A percentile compares a stretch with the other conserved stretches of the same genome.
Conservation (phyloP, 2,329 filamentous ascomycete genomes). For the Berkeleyomyces basicola region DNA sequence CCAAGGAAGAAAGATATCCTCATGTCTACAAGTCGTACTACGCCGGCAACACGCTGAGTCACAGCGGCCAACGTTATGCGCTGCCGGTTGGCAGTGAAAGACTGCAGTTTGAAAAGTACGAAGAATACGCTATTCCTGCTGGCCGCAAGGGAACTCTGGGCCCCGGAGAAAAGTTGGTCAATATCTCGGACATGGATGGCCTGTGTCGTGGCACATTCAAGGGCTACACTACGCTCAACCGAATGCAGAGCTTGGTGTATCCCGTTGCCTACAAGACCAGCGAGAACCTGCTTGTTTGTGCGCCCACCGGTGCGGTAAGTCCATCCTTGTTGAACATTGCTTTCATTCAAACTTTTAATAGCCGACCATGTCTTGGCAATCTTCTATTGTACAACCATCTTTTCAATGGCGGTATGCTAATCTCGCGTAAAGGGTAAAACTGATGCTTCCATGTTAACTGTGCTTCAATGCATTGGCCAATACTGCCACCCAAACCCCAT, state of each 20-base stretch:
- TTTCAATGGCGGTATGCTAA: not conserved
- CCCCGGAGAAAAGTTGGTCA: conserved; percentile 55
- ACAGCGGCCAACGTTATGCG: conserved; percentile 65
- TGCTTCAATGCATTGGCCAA: conserved; percentile 77
- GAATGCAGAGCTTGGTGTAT: conserved; percentile 96
- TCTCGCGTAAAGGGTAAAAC: conserved; percentile 59
- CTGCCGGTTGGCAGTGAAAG: conserved; percentile 61
- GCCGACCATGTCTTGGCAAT: not conserved
- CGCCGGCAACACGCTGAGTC: conserved; percentile 71
- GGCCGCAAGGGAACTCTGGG: conserved; percentile 59
- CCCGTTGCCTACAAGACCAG: conserved; percentile 89
- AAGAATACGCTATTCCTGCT: conserved; percentile 78
- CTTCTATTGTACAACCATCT: not conserved
- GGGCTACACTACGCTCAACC: conserved; percentile 82
- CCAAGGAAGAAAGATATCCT: conserved; percentile 65
- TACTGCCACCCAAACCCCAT: conserved; percentile 67
- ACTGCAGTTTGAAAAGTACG: conserved; percentile 59
- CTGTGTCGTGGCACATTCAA: conserved; percentile 84
- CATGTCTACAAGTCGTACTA: conserved; percentile 79
- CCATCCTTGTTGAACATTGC: not conserved
- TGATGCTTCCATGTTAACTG: conserved; percentile 91
- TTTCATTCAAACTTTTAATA: not conserved
- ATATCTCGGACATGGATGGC: conserved; percentile 71
- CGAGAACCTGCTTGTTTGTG: conserved; percentile 98
- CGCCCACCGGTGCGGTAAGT: conserved; percentile 74